phyloP scores from a whole-genome alignment of 148 eudicot genomes.

The Vaccinium darrowii region DNA sequence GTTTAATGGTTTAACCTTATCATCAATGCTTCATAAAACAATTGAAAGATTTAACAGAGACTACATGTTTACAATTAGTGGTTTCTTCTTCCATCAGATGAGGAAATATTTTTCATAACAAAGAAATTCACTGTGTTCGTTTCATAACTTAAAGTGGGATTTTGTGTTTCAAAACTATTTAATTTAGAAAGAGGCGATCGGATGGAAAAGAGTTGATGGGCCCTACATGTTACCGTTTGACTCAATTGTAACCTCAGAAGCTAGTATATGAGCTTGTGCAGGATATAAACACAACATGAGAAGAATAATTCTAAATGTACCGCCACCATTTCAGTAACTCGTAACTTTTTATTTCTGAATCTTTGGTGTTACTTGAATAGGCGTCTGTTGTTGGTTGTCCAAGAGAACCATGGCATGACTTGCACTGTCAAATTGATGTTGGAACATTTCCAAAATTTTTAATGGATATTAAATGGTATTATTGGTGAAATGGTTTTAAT shows the following conservation, averaged over 20 bases:
- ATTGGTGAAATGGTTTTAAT: too few relatives aligned
- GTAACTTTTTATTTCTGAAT: not conserved
- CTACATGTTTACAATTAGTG: not conserved
- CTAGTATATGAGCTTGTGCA: too few relatives aligned
- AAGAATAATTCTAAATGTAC: not conserved
- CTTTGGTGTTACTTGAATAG: conserved; percentile 30
- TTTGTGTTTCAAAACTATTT: too few relatives aligned
- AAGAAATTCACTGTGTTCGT: too few relatives aligned
- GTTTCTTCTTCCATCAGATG: not conserved
- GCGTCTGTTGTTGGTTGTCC: conserved; percentile 77
- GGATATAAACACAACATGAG: not conserved
- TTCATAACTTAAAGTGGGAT: too few relatives aligned
- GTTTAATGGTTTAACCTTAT: not conserved
- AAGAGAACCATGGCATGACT: conserved; percentile 99
- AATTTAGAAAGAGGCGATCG: too few relatives aligned
- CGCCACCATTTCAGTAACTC: not conserved
- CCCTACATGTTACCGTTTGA: too few relatives aligned
- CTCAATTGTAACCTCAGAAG: too few relatives aligned
- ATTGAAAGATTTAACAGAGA: not conserved
- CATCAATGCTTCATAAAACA: not conserved
- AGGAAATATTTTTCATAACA: not conserved
- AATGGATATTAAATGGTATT: too few relatives aligned
- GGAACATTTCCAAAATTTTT: too few relatives aligned
- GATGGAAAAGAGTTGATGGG: too few relatives aligned
- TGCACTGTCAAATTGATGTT: conserved; percentile 75